Percentiles rank a stretch among this genome's conserved stretches.
Evolutionary conservation across 352 stramenopile species (phyloP).

Genomic region (Phytophthora pini): DNA sequence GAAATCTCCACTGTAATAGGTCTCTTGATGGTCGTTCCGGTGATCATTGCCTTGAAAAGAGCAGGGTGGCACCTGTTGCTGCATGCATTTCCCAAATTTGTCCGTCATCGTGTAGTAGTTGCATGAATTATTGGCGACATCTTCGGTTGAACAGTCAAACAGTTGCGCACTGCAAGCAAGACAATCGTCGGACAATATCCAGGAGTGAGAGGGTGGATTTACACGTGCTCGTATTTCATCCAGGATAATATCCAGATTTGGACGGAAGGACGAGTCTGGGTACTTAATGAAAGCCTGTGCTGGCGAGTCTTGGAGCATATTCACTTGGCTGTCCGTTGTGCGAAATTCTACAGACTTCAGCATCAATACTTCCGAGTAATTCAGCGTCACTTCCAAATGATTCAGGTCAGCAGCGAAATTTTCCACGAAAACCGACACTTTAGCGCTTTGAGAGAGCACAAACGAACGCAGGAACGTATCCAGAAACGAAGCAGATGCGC

Average conservation of each 20-base stretch:
- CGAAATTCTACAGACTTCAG: constrained; percentile 8
- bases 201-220: constrained; percentile 1
- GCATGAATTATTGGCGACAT: constrained; percentile 7
- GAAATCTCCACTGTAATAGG: constrained; percentile 9
- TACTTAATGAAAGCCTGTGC: constrained; percentile 10
- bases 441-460: constrained; percentile 12
- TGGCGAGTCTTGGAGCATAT: constrained; percentile 3
- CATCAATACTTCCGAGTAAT: constrained; percentile 16
- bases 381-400: constrained; percentile 7
- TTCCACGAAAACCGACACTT: constrained; percentile 7
- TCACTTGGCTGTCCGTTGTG: not conserved
- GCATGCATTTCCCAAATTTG: constrained; percentile 21
- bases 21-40: not conserved
- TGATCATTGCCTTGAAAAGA: not conserved
- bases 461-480: constrained; percentile 19
- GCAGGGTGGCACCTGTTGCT: constrained; percentile 3
- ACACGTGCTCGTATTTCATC: constrained; percentile 8
- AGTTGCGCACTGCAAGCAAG: constrained; percentile 16
- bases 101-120: constrained; percentile 8
- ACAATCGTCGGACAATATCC: constrained; percentile 15
- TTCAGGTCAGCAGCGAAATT: not conserved
- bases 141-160: constrained; percentile 7
- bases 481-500: constrained; percentile 18
- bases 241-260: constrained; percentile 14
- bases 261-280: constrained; percentile 1